Evolutionary conservation across 176 grass and related monocot genomes (phyloP), one percentile per base, ranked within the genome.

Genomic region (Sorghum bicolor): DNA sequence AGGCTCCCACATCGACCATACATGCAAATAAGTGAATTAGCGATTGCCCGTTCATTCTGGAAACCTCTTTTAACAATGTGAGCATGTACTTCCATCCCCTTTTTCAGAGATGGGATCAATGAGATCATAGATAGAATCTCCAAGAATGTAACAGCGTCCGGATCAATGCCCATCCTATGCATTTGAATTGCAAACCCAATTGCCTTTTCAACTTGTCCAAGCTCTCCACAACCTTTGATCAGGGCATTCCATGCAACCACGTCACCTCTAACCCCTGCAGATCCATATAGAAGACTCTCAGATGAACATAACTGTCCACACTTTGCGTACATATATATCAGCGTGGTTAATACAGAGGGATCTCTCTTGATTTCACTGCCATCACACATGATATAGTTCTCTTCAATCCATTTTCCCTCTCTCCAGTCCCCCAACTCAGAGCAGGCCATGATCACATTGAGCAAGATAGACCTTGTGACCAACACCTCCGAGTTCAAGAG

Each of bases 61-160:
- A 93, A 93, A 79, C 94, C 94, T 80, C 86, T 92, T 96, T 72
- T 87, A 50, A 91, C 70, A 70, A 96, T 88, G 57, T 93, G 88
- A 72, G 71, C 66, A 67, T 96, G 88, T 52, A 76, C 76, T 84
- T 93, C 88, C 77, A 76, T 91, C 45, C 85, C 91, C 74, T 85
- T 89, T 50, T 85, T 93, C 63, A 93, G 82, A 52, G 83, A 87
- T 79, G 91, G 81, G 71, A 89, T 85, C 31, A n/a, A 67, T 19
- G 86, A 96, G 53, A 91, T 77, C 47, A 86, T 67, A 53, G 84
- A 80, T 61, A 96, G 81, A 74, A 91, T 70, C 79, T 82, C 85
- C 75, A 96, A 75, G 20, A 91, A 86, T 38, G 94, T 96, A 79
- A 89, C 78, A 29, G 43, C 64, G 79, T 96, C 80, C 0, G 74